These are phyloP conservation scores for Plasmodium vinckei DNA, from an alignment of 169 alveolate genomes.

Conservation along the genomic window DNA sequence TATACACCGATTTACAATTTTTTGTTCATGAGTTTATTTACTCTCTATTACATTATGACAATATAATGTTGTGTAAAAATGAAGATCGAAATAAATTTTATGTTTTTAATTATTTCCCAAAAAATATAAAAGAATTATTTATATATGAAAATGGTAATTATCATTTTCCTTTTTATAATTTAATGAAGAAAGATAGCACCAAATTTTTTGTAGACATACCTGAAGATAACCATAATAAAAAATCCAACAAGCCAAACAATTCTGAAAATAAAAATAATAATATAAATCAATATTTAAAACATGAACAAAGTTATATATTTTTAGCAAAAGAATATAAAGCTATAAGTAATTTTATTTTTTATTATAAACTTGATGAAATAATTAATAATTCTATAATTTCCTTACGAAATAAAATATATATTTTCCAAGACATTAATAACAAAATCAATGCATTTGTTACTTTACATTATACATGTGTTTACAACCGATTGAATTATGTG, in stretches of 20 bases:
- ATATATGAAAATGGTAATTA: constrained; percentile 26
- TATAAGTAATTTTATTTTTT: constrained; percentile 26
- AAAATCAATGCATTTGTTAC: constrained; percentile 21
- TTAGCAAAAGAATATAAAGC: constrained; percentile 24
- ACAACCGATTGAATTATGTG: constrained; percentile 17
- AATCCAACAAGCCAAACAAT: constrained; percentile 5
- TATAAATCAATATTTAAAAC: constrained; percentile 8
- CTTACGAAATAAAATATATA: constrained; percentile 32
- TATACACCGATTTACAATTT: constrained; percentile 19
- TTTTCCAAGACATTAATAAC: constrained; percentile 48
- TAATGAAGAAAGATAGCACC: constrained; percentile 6
- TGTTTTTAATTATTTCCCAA: constrained; percentile 56
- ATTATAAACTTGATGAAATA: constrained; percentile 26
- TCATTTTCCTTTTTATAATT: constrained; percentile 32
- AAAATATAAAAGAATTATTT: constrained; percentile 61
- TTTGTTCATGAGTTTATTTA: constrained; percentile 28
- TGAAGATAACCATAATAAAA: background rate
- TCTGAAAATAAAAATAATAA: background rate
- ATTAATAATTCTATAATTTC: constrained; percentile 20
- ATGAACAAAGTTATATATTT: background rate
- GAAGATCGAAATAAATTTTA: constrained; percentile 10
- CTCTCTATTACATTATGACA: constrained; percentile 18
- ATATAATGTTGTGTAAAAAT: constrained; percentile 15
- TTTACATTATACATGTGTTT: constrained; percentile 37
- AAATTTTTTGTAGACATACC: constrained; percentile 26